Conservation (phyloP, 192 early-diverging fungal genomes). For the Spinellus fusiger region DNA sequence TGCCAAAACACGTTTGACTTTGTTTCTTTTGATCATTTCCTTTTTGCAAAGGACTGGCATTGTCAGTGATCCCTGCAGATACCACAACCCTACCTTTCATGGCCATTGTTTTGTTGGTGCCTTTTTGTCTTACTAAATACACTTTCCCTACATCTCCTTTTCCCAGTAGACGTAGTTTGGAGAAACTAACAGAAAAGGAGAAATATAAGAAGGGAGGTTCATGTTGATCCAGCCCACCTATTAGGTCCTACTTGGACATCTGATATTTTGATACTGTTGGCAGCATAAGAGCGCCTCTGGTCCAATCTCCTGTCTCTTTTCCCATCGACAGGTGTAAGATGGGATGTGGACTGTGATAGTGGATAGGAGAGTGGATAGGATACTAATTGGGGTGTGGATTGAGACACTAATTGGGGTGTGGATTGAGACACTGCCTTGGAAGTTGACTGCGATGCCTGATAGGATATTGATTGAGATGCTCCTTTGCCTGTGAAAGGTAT, state of each 20-base stretch:
- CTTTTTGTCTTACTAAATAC: constrained; percentile 86
- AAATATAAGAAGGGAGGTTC: not conserved
- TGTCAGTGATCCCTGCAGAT: not conserved
- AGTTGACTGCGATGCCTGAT: too few species aligned
- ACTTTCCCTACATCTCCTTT: constrained; percentile 97
- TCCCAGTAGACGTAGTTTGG: constrained; percentile 83
- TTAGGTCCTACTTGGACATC: constrained; percentile 79
- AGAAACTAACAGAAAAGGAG: constrained; percentile 48
- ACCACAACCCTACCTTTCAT: constrained; percentile 76
- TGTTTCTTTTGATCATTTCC: constrained; percentile 97
- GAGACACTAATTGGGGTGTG: too few species aligned
- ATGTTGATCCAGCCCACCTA: constrained; percentile 19
- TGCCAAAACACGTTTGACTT: constrained; percentile 93
- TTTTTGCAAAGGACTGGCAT: constrained; percentile 65
- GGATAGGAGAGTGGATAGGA: too few species aligned
- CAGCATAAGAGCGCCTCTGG: constrained; percentile 67
- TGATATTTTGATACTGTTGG: constrained; percentile 74
- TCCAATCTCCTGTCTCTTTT: too few species aligned
- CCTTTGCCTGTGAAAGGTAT: too few species aligned
- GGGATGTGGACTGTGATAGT: not conserved
- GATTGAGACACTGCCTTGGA: too few species aligned
- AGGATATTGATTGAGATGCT: too few species aligned
- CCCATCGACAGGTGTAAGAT: constrained; percentile 3
- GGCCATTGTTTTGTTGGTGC: constrained; percentile 75
- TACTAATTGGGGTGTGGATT: too few species aligned